Base-by-base conservation (phyloP, 257 asterid species). In the Voacanga thouarsii region DNA sequence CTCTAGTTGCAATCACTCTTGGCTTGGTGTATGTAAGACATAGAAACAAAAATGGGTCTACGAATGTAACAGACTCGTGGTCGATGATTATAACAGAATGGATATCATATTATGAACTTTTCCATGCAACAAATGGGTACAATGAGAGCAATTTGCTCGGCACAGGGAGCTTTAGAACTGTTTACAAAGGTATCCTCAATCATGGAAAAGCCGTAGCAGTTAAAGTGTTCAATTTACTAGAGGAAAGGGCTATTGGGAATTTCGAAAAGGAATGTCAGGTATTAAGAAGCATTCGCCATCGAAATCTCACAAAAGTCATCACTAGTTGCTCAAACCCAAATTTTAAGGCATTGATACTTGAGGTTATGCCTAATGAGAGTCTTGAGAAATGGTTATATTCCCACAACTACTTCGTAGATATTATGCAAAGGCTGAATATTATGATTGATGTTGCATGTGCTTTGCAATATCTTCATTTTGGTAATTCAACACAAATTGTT, bases 321-420 rank as follows among this genome's bases (percentile, higher is more conserved):
- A 33, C 24, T 10, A 41, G 44, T 39, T 75, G 78, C 30, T 16
- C 70, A 5, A 75, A 75, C 41, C 5, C 2, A 0, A 56, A 59
- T 19, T 55, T 75, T 33, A 75, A 39, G 44, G 78, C 78, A 21
- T 1, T 59, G 12, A 56, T 75, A 3, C 55, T 75, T 7, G 78
- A 74, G 2, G 55, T 30, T 16, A 74, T 56, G 77, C 15, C 39
- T 0, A 74, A 74, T 6, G 77, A 55, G n/a, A 57, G 24, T 30
- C 78, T 75, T 41, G 70, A 59, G 4, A 75, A 24, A 3, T 57
- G 78, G 78, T 23, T 75, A 24, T 24, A 75, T 45, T 57, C 73
- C 2, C 33, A 18, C 14, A 76, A 75, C 14, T 24, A 39, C 15
- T 75, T 12, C 68, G 23, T 75, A 14, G n/a, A 57, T 24, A 1